Base-by-base conservation (phyloP, 768 basidiomycete species). In the Lactarius akahatsu region DNA sequence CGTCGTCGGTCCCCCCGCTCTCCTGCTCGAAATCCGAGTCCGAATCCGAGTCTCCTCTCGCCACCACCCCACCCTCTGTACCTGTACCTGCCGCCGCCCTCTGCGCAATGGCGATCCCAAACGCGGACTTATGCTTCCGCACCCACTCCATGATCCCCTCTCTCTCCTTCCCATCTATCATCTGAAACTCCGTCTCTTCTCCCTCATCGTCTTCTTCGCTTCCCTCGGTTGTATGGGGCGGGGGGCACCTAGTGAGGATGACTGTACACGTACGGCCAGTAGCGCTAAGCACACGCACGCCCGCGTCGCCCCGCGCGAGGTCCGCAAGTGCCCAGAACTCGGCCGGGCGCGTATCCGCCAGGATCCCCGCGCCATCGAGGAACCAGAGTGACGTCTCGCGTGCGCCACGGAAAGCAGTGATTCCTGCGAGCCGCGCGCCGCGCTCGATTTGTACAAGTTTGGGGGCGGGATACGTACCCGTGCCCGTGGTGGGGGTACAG, bases 291-390 rank as follows among this genome's bases (percentile, higher is more conserved):
- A 89, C 74, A 57, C 84, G 72, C 69, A 78, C 74, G 57, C 71
- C 75, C 30, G 73, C 72, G 3, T 60, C 57, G 5, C 85, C 77
- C 18, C 80, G 86, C 23, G 84, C 73, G n/a, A 92, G 74, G 69
- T 87, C 84, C 55, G 80, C 78, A 28, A 88, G 75, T 3, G 86
- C 76, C 86, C 90, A 92, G 71, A 90, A 92, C 70, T 90, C 88
- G 72, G 88, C 90, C 2, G 89, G 89, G 69, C 88, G 89, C 72
- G 83, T 84, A 73, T 91, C 89, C 84, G 88, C 89, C 9, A 92
- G 80, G 18, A 92, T 80, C 7, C 90, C 91, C 3, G 30, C 32
- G 4, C 54, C 18, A 47, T 80, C 76, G 56, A 88, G 78, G 79
- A 92, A 92, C 87, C 90, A 90, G 47, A 92, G 77, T 56, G 81